These are phyloP conservation scores for Epicoccum sorghinum DNA, from an alignment of 2,329 filamentous ascomycete species.

Conservation along the genomic window DNA sequence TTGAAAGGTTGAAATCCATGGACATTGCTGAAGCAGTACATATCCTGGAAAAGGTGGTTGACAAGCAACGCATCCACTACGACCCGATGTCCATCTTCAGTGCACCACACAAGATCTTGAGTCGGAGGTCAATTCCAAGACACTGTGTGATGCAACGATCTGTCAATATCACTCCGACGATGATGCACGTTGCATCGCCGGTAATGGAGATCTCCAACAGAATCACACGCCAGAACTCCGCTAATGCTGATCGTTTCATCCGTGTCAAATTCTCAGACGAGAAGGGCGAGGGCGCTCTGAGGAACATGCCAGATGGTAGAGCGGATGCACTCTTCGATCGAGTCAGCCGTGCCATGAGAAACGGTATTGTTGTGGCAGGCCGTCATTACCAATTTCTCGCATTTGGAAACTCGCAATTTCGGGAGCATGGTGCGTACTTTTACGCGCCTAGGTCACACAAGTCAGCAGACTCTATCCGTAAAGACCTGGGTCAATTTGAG, in stretches of 20 bases:
- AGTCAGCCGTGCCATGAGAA: conserved; percentile 71
- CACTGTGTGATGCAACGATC: conserved; percentile 80
- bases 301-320: conserved; percentile 37
- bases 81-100: conserved; percentile 77
- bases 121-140: conserved; percentile 60
- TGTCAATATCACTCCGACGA: conserved; percentile 82
- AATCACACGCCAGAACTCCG: conserved; percentile 74
- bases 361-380: conserved; percentile 83
- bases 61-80: conserved; percentile 65
- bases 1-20: conserved; percentile 64
- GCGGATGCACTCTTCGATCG: conserved; percentile 71
- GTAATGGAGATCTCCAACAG: conserved; percentile 86
- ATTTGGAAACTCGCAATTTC: conserved; percentile 93
- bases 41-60: conserved; percentile 76
- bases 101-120: conserved; percentile 40
- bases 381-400: conserved; percentile 88
- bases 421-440: conserved; percentile 91
- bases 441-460: conserved; percentile 74
- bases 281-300: conserved; percentile 55
- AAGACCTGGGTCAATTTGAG: conserved; percentile 84
- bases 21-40: conserved; percentile 62
- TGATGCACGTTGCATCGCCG: conserved; percentile 77
- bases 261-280: conserved; percentile 92
- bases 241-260: conserved; percentile 78
- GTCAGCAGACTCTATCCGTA: conserved; percentile 76